A percentile compares a stretch with the other conserved stretches of the same genome.
These are phyloP conservation scores for Diaporthe sp. DNA, from an alignment of 2,329 filamentous ascomycete species.

Conservation along the genomic window DNA sequence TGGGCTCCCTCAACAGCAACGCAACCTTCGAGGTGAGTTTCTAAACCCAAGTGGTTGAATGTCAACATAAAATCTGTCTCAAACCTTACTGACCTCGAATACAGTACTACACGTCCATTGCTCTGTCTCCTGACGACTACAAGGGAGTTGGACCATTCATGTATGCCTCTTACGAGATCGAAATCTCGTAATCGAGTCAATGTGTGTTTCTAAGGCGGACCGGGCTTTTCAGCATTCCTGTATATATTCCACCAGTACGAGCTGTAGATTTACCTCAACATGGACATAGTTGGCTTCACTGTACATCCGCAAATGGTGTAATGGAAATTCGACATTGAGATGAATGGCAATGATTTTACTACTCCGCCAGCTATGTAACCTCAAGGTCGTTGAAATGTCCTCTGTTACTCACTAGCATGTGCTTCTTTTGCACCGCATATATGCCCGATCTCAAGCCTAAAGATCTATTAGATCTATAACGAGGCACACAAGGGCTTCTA, in stretches of 20 bases:
- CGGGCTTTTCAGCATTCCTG: conserved; percentile 16
- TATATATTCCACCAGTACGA: conserved; percentile 19
- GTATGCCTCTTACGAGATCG: conserved; percentile 49
- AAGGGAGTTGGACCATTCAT: conserved; percentile 52
- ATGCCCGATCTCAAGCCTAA: too few relatives aligned
- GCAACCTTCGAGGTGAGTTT: conserved; percentile 60
- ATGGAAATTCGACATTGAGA: neutral
- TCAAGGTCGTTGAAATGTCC: neutral
- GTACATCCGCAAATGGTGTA: neutral
- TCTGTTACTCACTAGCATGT: neutral
- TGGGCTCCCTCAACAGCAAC: conserved; percentile 60
- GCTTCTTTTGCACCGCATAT: neutral
- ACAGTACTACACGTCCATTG: conserved; percentile 54
- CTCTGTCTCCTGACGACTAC: conserved; percentile 50
- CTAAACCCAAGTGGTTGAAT: neutral
- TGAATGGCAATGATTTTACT: neutral
- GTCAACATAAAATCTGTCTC: neutral
- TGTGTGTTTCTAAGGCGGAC: neutral
- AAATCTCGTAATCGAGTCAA: conserved; percentile 12
- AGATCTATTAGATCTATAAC: too few relatives aligned
- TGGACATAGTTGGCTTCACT: neutral
- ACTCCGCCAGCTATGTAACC: neutral
- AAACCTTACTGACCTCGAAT: neutral
- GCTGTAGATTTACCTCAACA: neutral
- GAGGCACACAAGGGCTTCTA: too few relatives aligned